Evolutionary conservation across 768 basidiomycete species (phyloP), one percentile per base, ranked within the genome.

Genomic region (Mrakia blollopis): DNA sequence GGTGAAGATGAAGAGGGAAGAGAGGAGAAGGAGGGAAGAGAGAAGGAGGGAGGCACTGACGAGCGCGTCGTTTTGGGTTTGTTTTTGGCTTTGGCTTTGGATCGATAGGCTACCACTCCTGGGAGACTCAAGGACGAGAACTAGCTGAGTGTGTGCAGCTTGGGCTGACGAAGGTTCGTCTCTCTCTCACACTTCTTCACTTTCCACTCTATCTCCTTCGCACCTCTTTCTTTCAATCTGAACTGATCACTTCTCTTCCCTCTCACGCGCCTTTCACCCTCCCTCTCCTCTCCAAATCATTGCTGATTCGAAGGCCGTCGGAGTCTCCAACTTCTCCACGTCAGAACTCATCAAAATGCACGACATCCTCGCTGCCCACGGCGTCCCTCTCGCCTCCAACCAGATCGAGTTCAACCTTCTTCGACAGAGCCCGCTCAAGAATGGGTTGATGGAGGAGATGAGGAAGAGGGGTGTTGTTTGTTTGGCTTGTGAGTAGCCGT

Each of bases 381-480:
- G 79, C 60, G 80, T 83, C 2, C 80, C 79, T 50, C 80, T 84
- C 41, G 82, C 83, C 14, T 82, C 81, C 13, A 84, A 84, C 72
- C 83, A 84, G 73, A 81, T 84, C 54, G 83, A 84, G 75, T 82
- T 80, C 80, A 82, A 79, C 68, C 76, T 84, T 1, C 74, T 83
- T n/a, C 78, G 83, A 7, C 81, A 80, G 72, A 71, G 80, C 44
- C 83, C 83, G 0, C 79, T 81, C 39, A 79, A 80, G 68, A 82
- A 79, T 72, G 83, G 83, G 11, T 72, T 84, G 50, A 68, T 84
- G 30, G 81, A 78, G 5, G 81, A 80, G 61, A 82, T 82, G 81
- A 82, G 81, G 74, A 80, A 84, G 80, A 62, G 80, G 18, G 80
- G 80, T 32, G 81, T 84, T 60, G 78, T 80, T 3, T 79, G 82